Evolutionary conservation across 257 asterid genomes (phyloP), one percentile per base, ranked within the genome.

Genomic region (Solanum virginianum): DNA sequence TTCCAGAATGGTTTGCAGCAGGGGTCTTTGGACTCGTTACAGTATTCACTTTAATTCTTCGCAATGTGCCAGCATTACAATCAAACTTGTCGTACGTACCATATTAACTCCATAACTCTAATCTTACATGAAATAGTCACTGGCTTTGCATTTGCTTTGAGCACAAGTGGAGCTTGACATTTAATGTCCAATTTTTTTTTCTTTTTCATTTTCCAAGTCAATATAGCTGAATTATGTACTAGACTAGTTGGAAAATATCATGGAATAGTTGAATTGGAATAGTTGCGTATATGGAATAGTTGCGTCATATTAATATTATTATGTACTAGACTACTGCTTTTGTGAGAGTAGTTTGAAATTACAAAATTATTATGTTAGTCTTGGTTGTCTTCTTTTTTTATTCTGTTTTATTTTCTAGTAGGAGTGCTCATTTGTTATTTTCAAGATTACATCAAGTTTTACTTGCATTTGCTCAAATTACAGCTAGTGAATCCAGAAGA

Each of bases 1-100:
- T 95, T 88, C 99, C 99, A 45, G 98, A 96, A 87, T 96, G 99
- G 99, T 92, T 96, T 90, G 98, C 97, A 79, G 98, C 99, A 9
- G 97, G 95, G 85, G 92, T 98, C 89, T 96, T 96, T 87, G 99
- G 99, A 88, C 85, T 96, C 70, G 97, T 96, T 87, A 95, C 98
- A 32, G 7, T 93, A 65, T 94, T 95, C 88, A 96, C 99, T 86
- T 89, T 96, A 86, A 92, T 96, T 89, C 94, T 96, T 85, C 98
- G 97, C 81, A 95, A 96, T 84, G 94, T 94, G 87, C 98, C 99
- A 83, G 97, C 94, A 80, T 81, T 96, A 71, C 99, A 94, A 88
- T 82, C 93, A 53, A 96, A 96, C 89, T 72, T 93, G 82, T 85
- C 94, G 98, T 96, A 91, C 86, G 97, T 91, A 71, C 56, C 70